phyloP scores from a whole-genome alignment of 768 basidiomycete genomes.

The Boletus subcaerulescens region DNA sequence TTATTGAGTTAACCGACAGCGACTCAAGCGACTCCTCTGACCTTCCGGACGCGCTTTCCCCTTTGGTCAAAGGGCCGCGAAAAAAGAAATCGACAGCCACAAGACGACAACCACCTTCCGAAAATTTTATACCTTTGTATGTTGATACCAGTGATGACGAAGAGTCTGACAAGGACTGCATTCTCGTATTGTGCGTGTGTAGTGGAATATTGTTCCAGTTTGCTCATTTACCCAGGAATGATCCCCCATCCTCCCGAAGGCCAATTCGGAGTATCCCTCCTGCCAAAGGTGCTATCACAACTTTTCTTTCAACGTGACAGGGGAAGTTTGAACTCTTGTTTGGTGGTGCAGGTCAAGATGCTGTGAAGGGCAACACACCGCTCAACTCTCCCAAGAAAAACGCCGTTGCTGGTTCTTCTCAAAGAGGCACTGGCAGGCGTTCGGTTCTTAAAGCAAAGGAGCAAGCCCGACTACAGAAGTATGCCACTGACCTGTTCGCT shows the following conservation, averaged over 20 bases:
- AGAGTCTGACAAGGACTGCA: conserved; percentile 34
- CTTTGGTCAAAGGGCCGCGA: conserved; percentile 14
- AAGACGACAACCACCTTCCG: conserved; percentile 2
- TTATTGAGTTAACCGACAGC: conserved; percentile 33
- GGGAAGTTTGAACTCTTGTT: not conserved
- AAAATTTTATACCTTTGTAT: conserved; percentile 21
- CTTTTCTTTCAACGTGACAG: not conserved
- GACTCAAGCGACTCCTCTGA: conserved; percentile 19
- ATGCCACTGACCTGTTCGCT: conserved; percentile 57
- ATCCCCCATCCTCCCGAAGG: conserved; percentile 47
- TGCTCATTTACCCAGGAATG: conserved; percentile 34
- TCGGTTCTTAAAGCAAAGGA: conserved; percentile 39
- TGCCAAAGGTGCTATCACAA: not conserved
- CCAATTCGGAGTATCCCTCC: conserved; percentile 34
- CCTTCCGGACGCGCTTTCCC: conserved; percentile 25
- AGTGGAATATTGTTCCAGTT: not conserved
- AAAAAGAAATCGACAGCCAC: conserved; percentile 2
- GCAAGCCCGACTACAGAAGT: conserved; percentile 42
- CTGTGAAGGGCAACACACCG: conserved; percentile 1
- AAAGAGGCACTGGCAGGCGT: conserved; percentile 23
- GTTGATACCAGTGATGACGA: conserved; percentile 32
- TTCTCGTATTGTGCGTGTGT: conserved; percentile 38
- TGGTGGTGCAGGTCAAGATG: conserved; percentile 6
- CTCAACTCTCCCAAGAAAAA: conserved; percentile 13
- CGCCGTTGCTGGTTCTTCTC: not conserved